Base-by-base conservation (phyloP, 495 filamentous ascomycete genomes). In the Massariosphaeria phaeospora region DNA sequence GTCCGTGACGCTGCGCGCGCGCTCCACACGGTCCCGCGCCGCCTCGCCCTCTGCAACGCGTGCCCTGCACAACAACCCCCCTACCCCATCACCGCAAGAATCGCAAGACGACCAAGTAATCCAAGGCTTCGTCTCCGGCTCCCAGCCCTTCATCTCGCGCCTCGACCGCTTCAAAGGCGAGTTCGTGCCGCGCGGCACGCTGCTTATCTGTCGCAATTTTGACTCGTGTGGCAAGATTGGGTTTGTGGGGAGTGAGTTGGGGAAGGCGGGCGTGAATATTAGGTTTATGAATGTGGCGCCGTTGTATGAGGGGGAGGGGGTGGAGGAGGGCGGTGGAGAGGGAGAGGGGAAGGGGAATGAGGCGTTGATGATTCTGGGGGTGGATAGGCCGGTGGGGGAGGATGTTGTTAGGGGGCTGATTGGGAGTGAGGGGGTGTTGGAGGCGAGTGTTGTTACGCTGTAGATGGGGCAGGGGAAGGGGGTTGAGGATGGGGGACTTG, bases 221-320 rank as follows among this genome's bases (percentile, higher is more conserved):
- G 84, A 88, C 67, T 72, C 79, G 54, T 83, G 82, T 0, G 84
- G 84, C 18, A 86, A 84, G 71, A 88, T 88, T 64, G 84, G 84
- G 11, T 75, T 81, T 18, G 84, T 88, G 15, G 84, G 84, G 1
- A 74, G 71, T 25, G 71, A 77, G 48, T 68, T 88, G 33, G 84
- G 84, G 0, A 72, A 71, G 43, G 77, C 82, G 35, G 78, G 74
- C 0, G 78, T 88, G 40, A 88, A 88, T 64, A 85, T 87, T 57
- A 76, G 71, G 35, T 85, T 79, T 62, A 88, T 87, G 84, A 79
- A 74, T 52, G 84, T 88, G 25, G 83, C 82, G 38, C 69, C 72
- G 17, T 70, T 74, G 47, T 72, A 60, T 43, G 52, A 55, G 48
- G 55, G 53, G 27, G 59, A 57, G 26, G 43, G 51, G 40, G 52